Base-by-base conservation (phyloP, 2,329 filamentous ascomycete genomes). In the Fusarium robinianum region DNA sequence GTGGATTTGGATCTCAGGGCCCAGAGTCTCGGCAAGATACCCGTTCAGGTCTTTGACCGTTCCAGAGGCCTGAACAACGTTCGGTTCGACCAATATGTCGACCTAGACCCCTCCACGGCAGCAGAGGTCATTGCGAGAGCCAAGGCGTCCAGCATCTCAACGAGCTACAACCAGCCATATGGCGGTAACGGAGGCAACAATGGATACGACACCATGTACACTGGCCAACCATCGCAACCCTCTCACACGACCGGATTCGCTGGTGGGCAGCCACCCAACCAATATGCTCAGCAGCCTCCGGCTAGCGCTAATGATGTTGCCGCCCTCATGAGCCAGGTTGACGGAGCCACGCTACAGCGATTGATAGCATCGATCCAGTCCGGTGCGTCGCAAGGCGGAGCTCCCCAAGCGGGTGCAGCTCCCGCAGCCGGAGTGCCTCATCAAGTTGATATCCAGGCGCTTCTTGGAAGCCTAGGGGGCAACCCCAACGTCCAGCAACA, bases 1-100 rank as follows among this genome's bases (percentile, higher is more conserved):
- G 83, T 89, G 5, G 85, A 90, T 58, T 78, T 97, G 10, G 84
- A 87, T 48, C 75, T 82, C 36, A 74, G 77, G 31, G 81, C 88
- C 15, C 86, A 95, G 61, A 74, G 77, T 22, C 78, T 78, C 2
- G 83, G 84, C 53, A 90, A 85, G 63, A 86, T 97, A 36, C 81
- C 87, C 0, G 72, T 96, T 3, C 88, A 92, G 58, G 81, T 95
- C 5, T 96, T 96, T 62, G 87, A 95, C 67, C 85, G 90, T 17
- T 85, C 82, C 26, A 78, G 76, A 8, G 88, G 88, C n/a, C 74
- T 76, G 12, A 81, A 81, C 58, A 90, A 88, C 53, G 84, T 95
- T 46, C 82, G 84, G 29, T 96, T 89, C 64, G 88, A 95, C 58
- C 87, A 95, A 64, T 97, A 97, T 65, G 81, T 87, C 44, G 84